Evolutionary conservation across 805 yeast species (phyloP).

Genomic region (Pachysolen tannophilus): DNA sequence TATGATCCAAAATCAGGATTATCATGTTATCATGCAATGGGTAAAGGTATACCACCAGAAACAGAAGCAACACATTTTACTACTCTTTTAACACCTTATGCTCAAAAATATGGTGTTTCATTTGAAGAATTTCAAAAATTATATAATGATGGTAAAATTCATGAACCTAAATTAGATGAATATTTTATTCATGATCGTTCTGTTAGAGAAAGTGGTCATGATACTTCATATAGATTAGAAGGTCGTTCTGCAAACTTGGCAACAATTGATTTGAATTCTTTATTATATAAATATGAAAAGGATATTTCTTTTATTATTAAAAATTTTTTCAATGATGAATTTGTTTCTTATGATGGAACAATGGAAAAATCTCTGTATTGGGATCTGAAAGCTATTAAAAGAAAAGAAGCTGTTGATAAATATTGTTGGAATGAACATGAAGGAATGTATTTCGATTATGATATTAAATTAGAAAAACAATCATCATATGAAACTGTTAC

Average conservation of each 20-base stretch:
- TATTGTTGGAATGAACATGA: slow-evolving; percentile 80
- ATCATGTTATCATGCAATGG: slow-evolving; percentile 86
- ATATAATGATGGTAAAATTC: slow-evolving; percentile 59
- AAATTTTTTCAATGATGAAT: slow-evolving; percentile 42
- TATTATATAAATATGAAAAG: slow-evolving; percentile 81
- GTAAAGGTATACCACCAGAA: slow-evolving; percentile 93
- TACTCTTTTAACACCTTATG: slow-evolving; percentile 59
- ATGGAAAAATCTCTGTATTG: slow-evolving; percentile 48
- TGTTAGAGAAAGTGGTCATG: slow-evolving; percentile 95
- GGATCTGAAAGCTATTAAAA: slow-evolving; percentile 44
- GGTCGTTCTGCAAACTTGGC: slow-evolving; percentile 86
- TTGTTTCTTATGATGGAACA: slow-evolving; percentile 29
- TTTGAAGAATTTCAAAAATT: slow-evolving; percentile 57
- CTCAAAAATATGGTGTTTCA: slow-evolving; percentile 48
- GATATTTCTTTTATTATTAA: slow-evolving; percentile 69
- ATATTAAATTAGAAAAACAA: slow-evolving; percentile 47
- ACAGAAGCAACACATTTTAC: slow-evolving; percentile 87
- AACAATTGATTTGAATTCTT: slow-evolving; percentile 80
- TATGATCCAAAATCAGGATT: slow-evolving; percentile 66
- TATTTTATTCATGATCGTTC: slow-evolving; percentile 90
- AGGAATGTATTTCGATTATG: slow-evolving; percentile 79
- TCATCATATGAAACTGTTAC: slow-evolving; percentile 79
- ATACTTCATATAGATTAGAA: slow-evolving; percentile 84
- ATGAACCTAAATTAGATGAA: slow-evolving; percentile 79
- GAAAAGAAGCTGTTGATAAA: slow-evolving; percentile 51